Conservation (phyloP, 164 flowering plant species). For the Macadamia tetraphylla region DNA sequence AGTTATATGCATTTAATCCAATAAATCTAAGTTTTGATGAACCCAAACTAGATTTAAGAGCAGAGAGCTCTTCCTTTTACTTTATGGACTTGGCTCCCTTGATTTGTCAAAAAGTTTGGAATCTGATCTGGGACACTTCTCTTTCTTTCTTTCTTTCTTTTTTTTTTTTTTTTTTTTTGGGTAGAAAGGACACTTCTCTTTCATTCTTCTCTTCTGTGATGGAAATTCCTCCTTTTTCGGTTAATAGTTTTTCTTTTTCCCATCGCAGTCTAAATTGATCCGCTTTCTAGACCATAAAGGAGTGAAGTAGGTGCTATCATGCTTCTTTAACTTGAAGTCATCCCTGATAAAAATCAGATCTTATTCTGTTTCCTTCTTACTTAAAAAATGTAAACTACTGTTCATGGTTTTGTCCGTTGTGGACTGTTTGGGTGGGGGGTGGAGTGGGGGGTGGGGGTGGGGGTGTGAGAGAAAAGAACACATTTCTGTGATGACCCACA, state of each 20-base stretch:
- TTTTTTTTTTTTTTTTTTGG: neutral
- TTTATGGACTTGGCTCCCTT: neutral
- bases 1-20: neutral
- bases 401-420: constrained; percentile 12
- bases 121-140: neutral
- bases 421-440: neutral
- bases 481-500: neutral
- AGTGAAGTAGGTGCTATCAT: neutral
- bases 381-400: constrained; percentile 7
- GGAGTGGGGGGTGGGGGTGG: too few relatives aligned
- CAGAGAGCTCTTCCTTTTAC: neutral
- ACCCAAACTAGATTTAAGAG: neutral
- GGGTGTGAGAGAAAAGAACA: neutral
- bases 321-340: neutral
- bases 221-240: neutral
- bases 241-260: constrained; percentile 21
- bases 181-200: too few relatives aligned
- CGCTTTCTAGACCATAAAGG: constrained; percentile 7
- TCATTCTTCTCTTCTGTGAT: neutral
- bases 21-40: neutral
- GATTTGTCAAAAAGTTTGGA: constrained; percentile 6
- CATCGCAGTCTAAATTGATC: constrained; percentile 23
- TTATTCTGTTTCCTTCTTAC: constrained; percentile 1
- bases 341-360: neutral
- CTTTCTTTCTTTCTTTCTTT: neutral